Conservation (phyloP, 2,329 filamentous ascomycete genomes). For the Cladosporium sp. region DNA sequence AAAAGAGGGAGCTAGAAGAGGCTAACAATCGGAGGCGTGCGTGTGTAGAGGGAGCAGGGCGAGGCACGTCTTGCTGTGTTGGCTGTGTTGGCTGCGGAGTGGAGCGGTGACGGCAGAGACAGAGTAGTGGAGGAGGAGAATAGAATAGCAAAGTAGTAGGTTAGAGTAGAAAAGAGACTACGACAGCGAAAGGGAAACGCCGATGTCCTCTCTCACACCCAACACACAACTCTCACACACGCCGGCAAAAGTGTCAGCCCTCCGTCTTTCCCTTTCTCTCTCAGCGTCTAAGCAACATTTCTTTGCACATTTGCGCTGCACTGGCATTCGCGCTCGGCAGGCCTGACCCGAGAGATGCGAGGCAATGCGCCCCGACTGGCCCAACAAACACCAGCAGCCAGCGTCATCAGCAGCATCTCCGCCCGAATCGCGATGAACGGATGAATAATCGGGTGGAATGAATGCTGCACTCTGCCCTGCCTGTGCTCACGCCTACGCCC, state of each 20-base stretch:
- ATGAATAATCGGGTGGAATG: slow-evolving; percentile 10
- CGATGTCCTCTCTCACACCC: background rate
- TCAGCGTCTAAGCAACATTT: background rate
- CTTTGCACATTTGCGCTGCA: background rate
- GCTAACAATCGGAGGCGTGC: background rate
- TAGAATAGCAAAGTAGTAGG: background rate
- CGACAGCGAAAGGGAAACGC: background rate
- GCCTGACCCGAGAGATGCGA: slow-evolving; percentile 1
- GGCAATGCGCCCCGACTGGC: background rate
- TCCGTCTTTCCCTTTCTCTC: background rate
- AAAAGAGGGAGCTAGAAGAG: background rate
- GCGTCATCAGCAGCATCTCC: background rate
- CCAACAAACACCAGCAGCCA: slow-evolving; percentile 1
- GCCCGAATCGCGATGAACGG: slow-evolving; percentile 9
- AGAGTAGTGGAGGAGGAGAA: background rate
- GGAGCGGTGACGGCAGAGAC: background rate
- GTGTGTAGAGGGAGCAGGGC: background rate
- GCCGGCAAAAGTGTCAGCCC: background rate
- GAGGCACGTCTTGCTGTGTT: background rate
- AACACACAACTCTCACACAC: background rate
- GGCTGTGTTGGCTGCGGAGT: background rate
- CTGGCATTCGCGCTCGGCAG: slow-evolving; percentile 10
- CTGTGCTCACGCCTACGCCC: slow-evolving; percentile 12
- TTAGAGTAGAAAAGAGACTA: background rate
- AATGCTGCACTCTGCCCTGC: background rate